Conservation (phyloP, 192 early-diverging fungal genomes). For the Coemansia sp. region DNA sequence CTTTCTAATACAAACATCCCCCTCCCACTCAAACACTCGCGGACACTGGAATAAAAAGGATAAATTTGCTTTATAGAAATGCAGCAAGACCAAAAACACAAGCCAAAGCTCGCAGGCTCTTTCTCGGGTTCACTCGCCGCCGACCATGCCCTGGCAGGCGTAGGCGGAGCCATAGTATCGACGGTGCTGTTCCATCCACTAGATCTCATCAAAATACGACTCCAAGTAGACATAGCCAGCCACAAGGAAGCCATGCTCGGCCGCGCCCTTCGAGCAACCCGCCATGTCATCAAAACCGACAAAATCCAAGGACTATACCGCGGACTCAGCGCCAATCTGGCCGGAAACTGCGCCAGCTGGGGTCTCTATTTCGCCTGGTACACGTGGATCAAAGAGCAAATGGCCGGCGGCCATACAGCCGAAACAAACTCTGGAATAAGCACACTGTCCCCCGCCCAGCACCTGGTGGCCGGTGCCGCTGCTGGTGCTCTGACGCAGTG, state of each 20-base stretch:
- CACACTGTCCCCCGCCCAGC: constrained; percentile 68
- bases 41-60: neutral
- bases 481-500: constrained; percentile 72
- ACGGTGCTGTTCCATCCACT: constrained; percentile 84
- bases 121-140: constrained; percentile 46
- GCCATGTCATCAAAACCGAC: constrained; percentile 55
- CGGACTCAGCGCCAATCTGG: constrained; percentile 86
- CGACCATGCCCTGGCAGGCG: constrained; percentile 88
- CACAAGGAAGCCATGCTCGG: constrained; percentile 55
- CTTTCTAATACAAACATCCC: neutral
- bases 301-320: constrained; percentile 79
- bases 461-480: constrained; percentile 73
- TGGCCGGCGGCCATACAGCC: constrained; percentile 37
- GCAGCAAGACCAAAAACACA: constrained; percentile 14
- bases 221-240: constrained; percentile 71
- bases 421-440: constrained; percentile 47
- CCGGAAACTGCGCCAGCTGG: constrained; percentile 89
- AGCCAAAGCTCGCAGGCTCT: constrained; percentile 24
- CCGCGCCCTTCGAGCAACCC: constrained; percentile 63
- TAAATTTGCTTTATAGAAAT: neutral
- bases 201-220: constrained; percentile 90
- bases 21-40: neutral
- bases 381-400: constrained; percentile 45
- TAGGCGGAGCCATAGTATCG: constrained; percentile 77
- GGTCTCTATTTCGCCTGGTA: constrained; percentile 97